Conservation (phyloP, 2,329 filamentous ascomycete genomes). For the Fusarium concolor region DNA sequence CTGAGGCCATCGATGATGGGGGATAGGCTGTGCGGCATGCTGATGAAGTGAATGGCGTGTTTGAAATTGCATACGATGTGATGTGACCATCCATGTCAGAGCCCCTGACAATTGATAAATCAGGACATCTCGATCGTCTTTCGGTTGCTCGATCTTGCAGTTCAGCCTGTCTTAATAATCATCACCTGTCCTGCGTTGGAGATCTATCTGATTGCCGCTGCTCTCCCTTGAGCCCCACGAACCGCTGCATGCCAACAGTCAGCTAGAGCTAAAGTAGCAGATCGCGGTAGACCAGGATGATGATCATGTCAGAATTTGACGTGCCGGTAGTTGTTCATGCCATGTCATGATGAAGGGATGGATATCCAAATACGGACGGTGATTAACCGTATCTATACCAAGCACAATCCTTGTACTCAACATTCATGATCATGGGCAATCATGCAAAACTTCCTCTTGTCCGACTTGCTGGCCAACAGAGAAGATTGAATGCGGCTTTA, state of each 20-base stretch:
- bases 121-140: conserved; percentile 32
- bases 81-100: conserved; percentile 5
- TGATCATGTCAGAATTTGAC: conserved; percentile 1
- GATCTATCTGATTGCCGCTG: conserved; percentile 27
- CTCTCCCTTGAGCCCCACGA: conserved; percentile 36
- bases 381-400: background rate
- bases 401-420: background rate
- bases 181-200: conserved; percentile 32
- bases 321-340: background rate
- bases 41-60: conserved; percentile 25
- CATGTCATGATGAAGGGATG: background rate
- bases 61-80: conserved; percentile 16
- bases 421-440: background rate
- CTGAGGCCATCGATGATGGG: conserved; percentile 28
- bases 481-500: conserved; percentile 25
- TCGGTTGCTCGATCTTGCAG: conserved; percentile 33
- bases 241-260: conserved; percentile 39
- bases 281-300: conserved; percentile 20
- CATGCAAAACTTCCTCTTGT: conserved; percentile 6
- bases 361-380: background rate
- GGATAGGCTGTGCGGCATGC: conserved; percentile 22
- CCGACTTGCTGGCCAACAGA: conserved; percentile 11
- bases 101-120: conserved; percentile 10
- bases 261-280: conserved; percentile 10
- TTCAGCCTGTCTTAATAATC: conserved; percentile 33